Base-by-base conservation (phyloP, 345 rosid genomes). In the Salix dunnii region DNA sequence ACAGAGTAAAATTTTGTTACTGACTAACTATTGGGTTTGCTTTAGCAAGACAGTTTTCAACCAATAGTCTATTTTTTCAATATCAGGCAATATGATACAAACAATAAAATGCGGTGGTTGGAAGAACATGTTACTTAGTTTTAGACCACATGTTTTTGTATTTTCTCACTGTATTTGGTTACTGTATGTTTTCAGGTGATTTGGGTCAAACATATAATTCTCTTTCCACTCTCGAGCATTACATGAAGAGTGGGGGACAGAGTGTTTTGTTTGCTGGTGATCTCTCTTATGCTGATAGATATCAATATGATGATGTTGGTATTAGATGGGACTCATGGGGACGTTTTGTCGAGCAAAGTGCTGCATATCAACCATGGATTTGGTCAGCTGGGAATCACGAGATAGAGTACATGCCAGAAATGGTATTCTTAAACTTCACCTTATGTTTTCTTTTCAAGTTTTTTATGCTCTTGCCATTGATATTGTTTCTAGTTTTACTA, bases 361-460 rank as follows among this genome's bases (percentile, higher is more conserved):
- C 83, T 48, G 90, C 90, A 21, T 85, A 87, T 80, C 90, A 85
- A 72, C 87, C 88, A 58, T 87, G 87, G 88, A 80, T 85, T 33
- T 85, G 82, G 83, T 76, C 72, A 18, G 78, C 85, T 9, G 90
- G 88, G 53, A 85, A 85, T 76, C 90, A 87, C 30, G 90, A 87
- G 76, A 78, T 87, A 61, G 90, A 85, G 38, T 85, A 73, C 65
- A 77, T 73, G 70, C 87, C 82, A 2, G 75, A 80, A 31, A 42
- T 79, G 83, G 85, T 83, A 49, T 46, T 16, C 8, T 38, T 4
- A 33, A 33, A 9, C 28, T 58, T 27, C 30, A 33, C 27, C 49
- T 55, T 16, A 8, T 48, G 53, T 35, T 68, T 43, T 23, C 42
- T 51, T 65, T 11, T 55, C 62, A 17, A 20, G 49, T 73, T 21